These are phyloP conservation scores for Suillus plorans DNA, from an alignment of 768 basidiomycete genomes.

Conservation along the genomic window DNA sequence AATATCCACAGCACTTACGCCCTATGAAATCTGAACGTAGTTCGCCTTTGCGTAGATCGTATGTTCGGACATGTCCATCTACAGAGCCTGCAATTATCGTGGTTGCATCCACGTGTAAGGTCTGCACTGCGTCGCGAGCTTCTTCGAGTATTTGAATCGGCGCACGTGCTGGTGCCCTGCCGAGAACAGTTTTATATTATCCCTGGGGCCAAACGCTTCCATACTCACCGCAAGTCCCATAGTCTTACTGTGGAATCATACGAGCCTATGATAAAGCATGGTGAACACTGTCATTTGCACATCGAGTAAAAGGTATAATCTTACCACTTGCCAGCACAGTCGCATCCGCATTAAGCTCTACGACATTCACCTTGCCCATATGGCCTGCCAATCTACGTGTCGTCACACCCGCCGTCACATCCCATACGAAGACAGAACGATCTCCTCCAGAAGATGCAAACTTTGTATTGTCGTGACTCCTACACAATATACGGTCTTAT, in stretches of 20 bases:
- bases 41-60: conserved; percentile 93
- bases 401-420: conserved; percentile 85
- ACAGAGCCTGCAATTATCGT: conserved; percentile 82
- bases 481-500: conserved; percentile 27
- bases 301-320: conserved; percentile 11
- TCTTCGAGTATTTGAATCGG: conserved; percentile 92
- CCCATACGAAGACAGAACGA: conserved; percentile 92
- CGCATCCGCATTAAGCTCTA: conserved; percentile 88
- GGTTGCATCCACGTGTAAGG: conserved; percentile 64
- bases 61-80: conserved; percentile 89
- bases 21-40: conserved; percentile 88
- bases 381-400: conserved; percentile 85
- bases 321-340: conserved; percentile 86
- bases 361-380: conserved; percentile 85
- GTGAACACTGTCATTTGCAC: background rate
- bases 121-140: conserved; percentile 83
- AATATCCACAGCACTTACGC: conserved; percentile 49
- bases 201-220: background rate
- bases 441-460: conserved; percentile 96
- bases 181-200: background rate
- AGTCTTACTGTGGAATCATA: conserved; percentile 89
- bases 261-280: conserved; percentile 56
- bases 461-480: conserved; percentile 89
- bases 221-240: conserved; percentile 84
- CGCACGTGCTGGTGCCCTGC: conserved; percentile 71